Evolutionary conservation across 2,329 filamentous ascomycete species (phyloP), one percentile per base, ranked within the genome.

Genomic region (Cladobotryum protrusum): DNA sequence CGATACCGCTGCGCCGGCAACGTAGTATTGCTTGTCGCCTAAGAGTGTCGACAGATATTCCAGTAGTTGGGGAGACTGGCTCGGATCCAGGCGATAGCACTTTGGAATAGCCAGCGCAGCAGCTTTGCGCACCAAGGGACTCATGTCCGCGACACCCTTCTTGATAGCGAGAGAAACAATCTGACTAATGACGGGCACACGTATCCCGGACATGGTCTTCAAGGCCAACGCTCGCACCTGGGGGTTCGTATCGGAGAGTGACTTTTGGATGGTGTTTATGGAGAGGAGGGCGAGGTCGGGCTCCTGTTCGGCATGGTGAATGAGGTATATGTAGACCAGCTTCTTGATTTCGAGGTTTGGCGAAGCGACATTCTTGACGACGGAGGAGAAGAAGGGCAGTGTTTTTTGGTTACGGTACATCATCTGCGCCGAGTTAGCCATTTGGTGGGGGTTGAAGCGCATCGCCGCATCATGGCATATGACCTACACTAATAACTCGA

Each of bases 231-330:
- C 89, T 57, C 93, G 85, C 17, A 96, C 83, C 63, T 95, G 87
- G 1, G 93, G 89, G 66, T 91, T 96, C 51, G 85, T 77, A 69
- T 99, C 93, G 19, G 90, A 95, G 52, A 99, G 81, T 9, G 92
- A 96, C 70, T 96, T 97, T 65, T 99, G 93, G 60, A 99, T 97
- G 6, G 93, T 95, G 71, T 99, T 99, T 78, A 99, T 96, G 52
- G 91, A 96, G 41, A 99, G 79, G 35, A 99, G 79, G 17, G 93
- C 91, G 42, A 96, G 87, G 69, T 99, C 93, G 51, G 92, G 93
- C 63, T 97, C 93, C 56, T 90, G 83, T 67, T 97, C 93, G 66
- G 93, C 93, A 77, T 99, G 91, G 66, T 95, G 89, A 53, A 97
- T 86, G 54, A 99, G 83, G 71, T 96, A 99, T 66, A 96, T 95